Evolutionary conservation across 2,329 filamentous ascomycete species (phyloP).

Genomic region (Pseudogymnoascus sp.): DNA sequence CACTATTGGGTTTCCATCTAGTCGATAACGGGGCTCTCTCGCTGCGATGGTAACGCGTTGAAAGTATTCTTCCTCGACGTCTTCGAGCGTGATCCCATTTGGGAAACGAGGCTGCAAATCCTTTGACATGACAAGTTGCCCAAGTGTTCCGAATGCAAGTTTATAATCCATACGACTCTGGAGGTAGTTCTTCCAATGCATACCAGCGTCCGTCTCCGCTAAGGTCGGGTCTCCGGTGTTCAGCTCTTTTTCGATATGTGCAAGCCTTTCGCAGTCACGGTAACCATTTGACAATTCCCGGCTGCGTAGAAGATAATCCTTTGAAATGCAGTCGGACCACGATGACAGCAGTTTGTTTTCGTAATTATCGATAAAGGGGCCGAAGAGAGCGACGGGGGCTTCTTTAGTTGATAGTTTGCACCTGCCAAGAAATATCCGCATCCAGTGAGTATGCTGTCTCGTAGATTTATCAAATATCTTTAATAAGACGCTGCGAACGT

Average conservation of each 20-base stretch:
- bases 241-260: neutral
- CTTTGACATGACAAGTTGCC: neutral
- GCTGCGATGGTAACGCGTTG: conserved; percentile 1
- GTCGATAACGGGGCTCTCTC: neutral
- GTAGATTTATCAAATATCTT: neutral
- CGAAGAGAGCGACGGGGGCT: no score
- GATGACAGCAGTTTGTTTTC: neutral
- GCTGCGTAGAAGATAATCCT: neutral
- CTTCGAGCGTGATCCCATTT: neutral
- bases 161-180: neutral
- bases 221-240: neutral
- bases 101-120: neutral
- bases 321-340: neutral
- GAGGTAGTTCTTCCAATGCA: neutral
- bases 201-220: neutral
- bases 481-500: neutral
- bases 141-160: neutral
- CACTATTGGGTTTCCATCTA: neutral
- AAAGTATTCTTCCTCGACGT: neutral
- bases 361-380: neutral
- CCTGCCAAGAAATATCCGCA: neutral
- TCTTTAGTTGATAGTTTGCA: neutral
- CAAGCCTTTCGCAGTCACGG: neutral
- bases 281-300: neutral
- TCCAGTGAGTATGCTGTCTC: neutral